These are phyloP conservation scores for Bacidia gigantensis DNA, from an alignment of 495 filamentous ascomycete species.

Conservation along the genomic window DNA sequence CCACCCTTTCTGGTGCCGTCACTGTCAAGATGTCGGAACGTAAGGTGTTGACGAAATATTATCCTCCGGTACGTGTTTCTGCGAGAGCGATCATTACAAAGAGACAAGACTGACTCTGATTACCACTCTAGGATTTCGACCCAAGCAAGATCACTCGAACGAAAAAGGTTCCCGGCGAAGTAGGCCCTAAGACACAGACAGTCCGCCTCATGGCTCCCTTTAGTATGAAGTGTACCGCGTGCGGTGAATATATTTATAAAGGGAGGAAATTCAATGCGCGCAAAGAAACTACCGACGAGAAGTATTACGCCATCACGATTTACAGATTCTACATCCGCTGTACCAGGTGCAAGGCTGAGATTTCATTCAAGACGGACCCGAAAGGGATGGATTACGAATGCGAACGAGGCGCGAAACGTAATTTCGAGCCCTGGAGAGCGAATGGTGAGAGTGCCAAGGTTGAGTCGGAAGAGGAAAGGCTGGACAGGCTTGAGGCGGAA, in stretches of 20 bases:
- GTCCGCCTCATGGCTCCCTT: slow-evolving; percentile 98
- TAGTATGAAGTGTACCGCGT: slow-evolving; percentile 77
- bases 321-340: slow-evolving; percentile 93
- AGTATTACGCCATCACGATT: slow-evolving; percentile 78
- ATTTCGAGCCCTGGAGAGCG: slow-evolving; percentile 81
- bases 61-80: too few relatives aligned
- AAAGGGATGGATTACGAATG: slow-evolving; percentile 87
- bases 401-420: slow-evolving; percentile 76
- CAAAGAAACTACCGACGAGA: slow-evolving; percentile 87
- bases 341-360: slow-evolving; percentile 77
- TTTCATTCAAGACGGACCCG: slow-evolving; percentile 90
- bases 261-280: slow-evolving; percentile 95
- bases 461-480: slow-evolving; percentile 76
- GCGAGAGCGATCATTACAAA: too few relatives aligned
- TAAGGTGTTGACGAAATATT: slow-evolving; percentile 77
- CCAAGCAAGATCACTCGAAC: slow-evolving; percentile 66
- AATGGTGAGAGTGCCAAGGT: slow-evolving; percentile 34
- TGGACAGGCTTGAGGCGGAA: slow-evolving; percentile 72
- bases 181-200: slow-evolving; percentile 69
- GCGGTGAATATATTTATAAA: slow-evolving; percentile 94
- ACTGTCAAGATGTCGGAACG: slow-evolving; percentile 84
- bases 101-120: too few relatives aligned
- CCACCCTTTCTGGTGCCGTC: too few relatives aligned
- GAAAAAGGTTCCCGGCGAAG: slow-evolving; percentile 43
- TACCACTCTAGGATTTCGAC: too few relatives aligned